phyloP scores from a whole-genome alignment of 148 eudicot species.

The Euryodendron excelsum region DNA sequence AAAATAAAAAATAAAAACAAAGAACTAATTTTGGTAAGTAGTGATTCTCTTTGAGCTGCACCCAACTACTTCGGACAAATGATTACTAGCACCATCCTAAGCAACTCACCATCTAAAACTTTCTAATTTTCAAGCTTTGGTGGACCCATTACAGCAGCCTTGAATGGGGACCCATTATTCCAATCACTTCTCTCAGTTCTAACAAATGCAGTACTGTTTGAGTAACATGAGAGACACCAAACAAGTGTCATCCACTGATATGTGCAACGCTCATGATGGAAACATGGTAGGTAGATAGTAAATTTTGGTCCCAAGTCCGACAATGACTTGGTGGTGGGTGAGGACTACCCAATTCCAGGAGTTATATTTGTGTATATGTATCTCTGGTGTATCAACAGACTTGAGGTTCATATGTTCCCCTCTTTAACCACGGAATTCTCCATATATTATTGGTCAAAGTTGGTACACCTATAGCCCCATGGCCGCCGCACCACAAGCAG shows the following conservation, averaged over 20 bases:
- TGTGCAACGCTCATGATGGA: background rate
- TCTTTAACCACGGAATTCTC: no score
- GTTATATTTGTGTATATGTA: no score
- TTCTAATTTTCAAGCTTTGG: no score
- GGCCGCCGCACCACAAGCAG: background rate
- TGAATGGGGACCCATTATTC: background rate
- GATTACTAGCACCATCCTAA: no score
- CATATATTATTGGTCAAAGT: background rate
- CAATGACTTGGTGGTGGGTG: background rate
- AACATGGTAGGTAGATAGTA: background rate
- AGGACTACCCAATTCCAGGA: background rate
- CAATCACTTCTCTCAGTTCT: background rate
- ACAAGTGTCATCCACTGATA: background rate
- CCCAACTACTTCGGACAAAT: no score
- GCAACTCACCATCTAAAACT: no score
- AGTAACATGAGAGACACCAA: background rate
- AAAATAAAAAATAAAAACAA: no score
- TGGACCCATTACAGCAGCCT: no score
- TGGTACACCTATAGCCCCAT: background rate
- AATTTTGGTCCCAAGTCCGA: background rate
- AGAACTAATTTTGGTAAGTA: no score
- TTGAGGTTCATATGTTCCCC: background rate
- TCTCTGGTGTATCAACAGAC: background rate
- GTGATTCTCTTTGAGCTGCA: no score
- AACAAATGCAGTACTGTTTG: background rate